Conservation (phyloP, 495 filamentous ascomycete genomes). For the Xylona heveae region DNA sequence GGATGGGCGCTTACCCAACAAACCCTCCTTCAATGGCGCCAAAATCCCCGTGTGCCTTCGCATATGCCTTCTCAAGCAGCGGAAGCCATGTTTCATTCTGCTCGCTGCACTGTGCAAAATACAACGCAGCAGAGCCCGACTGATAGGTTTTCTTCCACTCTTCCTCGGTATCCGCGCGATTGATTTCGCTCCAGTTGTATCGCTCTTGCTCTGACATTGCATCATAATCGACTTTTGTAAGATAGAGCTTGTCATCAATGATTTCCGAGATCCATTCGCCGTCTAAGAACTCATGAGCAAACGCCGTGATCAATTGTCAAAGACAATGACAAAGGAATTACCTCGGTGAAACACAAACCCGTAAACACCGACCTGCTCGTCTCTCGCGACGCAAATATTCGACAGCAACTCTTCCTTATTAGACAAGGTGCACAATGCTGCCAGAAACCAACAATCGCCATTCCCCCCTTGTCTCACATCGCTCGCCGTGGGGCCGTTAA, state of each 20-base stretch:
- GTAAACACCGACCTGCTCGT: conserved; percentile 73
- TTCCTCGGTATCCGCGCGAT: conserved; percentile 51
- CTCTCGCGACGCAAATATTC: conserved; percentile 58
- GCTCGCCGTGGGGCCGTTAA: conserved; percentile 55
- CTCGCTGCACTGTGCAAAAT: conserved; percentile 71
- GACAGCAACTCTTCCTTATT: conserved; percentile 65
- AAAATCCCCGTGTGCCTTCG: conserved; percentile 85
- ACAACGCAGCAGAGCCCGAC: conserved; percentile 54
- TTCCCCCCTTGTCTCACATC: conserved; percentile 21
- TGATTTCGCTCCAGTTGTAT: conserved; percentile 46
- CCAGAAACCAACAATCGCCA: conserved; percentile 87
- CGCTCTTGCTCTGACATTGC: conserved; percentile 42
- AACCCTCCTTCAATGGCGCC: conserved; percentile 67
- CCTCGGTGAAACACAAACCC: conserved; percentile 83
- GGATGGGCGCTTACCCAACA: conserved; percentile 30
- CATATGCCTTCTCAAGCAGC: conserved; percentile 86
- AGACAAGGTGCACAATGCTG: conserved; percentile 63
- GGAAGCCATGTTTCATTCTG: conserved; percentile 90
- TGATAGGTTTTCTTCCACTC: conserved; percentile 59
- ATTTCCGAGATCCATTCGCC: conserved; percentile 85
- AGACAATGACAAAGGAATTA: conserved; percentile 12
- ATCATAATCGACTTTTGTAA: conserved; percentile 67
- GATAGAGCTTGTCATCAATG: conserved; percentile 70
- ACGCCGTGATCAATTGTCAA: too few relatives aligned
- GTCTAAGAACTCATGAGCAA: conserved; percentile 24